Conservation (phyloP, 1,139 yeast genomes). For the Pichia kudriavzevii region DNA sequence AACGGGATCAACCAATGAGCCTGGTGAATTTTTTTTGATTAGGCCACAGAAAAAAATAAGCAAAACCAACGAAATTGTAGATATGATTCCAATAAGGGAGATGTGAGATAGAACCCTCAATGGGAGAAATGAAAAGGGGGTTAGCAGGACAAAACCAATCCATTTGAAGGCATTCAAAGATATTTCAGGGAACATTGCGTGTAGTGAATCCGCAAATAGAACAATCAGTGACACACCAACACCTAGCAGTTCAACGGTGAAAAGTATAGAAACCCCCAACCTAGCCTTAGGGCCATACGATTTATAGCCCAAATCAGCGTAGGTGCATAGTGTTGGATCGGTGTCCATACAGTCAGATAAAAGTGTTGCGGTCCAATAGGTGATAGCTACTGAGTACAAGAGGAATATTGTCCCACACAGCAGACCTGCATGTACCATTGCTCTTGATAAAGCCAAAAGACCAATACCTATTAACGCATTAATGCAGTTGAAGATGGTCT, state of each 20-base stretch:
- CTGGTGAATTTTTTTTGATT: constrained; percentile 35
- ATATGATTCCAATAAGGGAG: constrained; percentile 42
- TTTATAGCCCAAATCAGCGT: constrained; percentile 57
- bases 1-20: constrained; percentile 40
- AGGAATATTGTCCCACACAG: constrained; percentile 53
- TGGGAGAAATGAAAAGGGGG: constrained; percentile 40
- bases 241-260: constrained; percentile 55
- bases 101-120: constrained; percentile 40
- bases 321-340: constrained; percentile 79
- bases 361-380: constrained; percentile 65
- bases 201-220: constrained; percentile 47
- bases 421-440: constrained; percentile 77
- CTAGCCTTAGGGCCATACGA: constrained; percentile 41
- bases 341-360: constrained; percentile 68
- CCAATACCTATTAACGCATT: constrained; percentile 87
- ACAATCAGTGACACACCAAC: constrained; percentile 52
- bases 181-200: constrained; percentile 35
- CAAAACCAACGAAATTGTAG: constrained; percentile 37
- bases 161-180: constrained; percentile 33
- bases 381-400: constrained; percentile 48
- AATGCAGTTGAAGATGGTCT: constrained; percentile 81
- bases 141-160: constrained; percentile 36
- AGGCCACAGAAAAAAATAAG: constrained; percentile 39
- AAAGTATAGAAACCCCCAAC: constrained; percentile 58
- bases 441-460: constrained; percentile 74